Evolutionary conservation across 2,329 filamentous ascomycete species (phyloP), one percentile per base, ranked within the genome.

Genomic region (Pseudogymnoascus sp.): DNA sequence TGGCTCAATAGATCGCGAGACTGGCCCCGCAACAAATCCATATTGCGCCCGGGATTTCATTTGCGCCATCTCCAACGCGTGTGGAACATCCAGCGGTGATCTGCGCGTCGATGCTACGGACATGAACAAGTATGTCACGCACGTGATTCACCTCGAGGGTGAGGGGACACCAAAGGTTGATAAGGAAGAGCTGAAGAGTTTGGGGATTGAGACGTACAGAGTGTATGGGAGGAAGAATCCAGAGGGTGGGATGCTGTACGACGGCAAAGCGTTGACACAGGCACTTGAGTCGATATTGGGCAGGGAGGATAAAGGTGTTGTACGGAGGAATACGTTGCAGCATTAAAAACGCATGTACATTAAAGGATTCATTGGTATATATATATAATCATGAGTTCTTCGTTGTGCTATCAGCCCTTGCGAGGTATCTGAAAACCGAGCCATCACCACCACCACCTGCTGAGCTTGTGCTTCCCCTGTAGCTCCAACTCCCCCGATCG

Each of bases 11-110:
- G 93, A 97, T 71, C 86, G 93, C 8, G 93, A 97, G 77, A 96
- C 92, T 0, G 91, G 92, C 0, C 90, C 92, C 0, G 80, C 80
- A 0, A 72, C 72, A 0, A 66, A 80, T 0, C 86, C 88, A 0
- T 92, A 91, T 71, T 84, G 85, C 0, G 93, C 90, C 0, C 77
- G 85, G 0, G 92, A 96, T 70, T 97, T 97, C 72, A 84, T 97
- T 0, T 84, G 82, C 10, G 90, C 93, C 0, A 88, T 97, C 57
- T 86, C 86, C 0, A 83, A 85, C 21, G 93, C 92, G 0, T 89
- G 88, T 39, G 57, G 51, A 14, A 62, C 62, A 11, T 68, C 67
- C 7, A 64, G 66, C 29, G 64, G 62, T 7, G 54, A 51, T 12
- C 18, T 72, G 0, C 68, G 71, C 3, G 75, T 78, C 0, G 62